These are phyloP conservation scores for Heritiera littoralis DNA, from an alignment of 345 rosid species.

Conservation along the genomic window DNA sequence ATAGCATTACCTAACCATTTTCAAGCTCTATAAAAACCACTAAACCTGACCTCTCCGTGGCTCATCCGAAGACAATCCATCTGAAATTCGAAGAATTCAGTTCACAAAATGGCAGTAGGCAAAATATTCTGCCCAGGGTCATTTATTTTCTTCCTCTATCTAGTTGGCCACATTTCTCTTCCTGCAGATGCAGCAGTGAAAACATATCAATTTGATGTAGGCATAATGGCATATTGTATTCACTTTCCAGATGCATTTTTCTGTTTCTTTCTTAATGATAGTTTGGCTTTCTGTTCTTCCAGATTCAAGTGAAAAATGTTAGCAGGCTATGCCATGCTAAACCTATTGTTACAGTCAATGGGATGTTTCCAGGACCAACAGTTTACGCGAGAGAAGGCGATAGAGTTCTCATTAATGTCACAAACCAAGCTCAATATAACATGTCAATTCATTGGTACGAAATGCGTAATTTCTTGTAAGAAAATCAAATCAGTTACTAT, in stretches of 20 bases:
- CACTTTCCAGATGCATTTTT: neutral
- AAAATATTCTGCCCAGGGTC: neutral
- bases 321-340: slow-evolving; percentile 22
- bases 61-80: neutral
- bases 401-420: slow-evolving; percentile 52
- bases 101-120: neutral
- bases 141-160: neutral
- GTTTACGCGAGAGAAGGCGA: slow-evolving; percentile 54
- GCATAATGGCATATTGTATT: neutral
- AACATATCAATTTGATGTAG: slow-evolving; percentile 17
- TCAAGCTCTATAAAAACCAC: slow-evolving; percentile 11
- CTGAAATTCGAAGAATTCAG: neutral
- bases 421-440: slow-evolving; percentile 57
- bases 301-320: slow-evolving; percentile 19
- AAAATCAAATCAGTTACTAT: neutral
- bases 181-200: slow-evolving; percentile 17
- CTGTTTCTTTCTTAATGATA: neutral
- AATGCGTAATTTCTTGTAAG: neutral
- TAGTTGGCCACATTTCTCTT: slow-evolving; percentile 8
- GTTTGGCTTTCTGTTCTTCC: slow-evolving; percentile 20
- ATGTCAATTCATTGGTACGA: slow-evolving; percentile 62
- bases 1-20: neutral
- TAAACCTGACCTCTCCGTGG: neutral
- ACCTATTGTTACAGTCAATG: slow-evolving; percentile 28
- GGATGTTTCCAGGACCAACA: slow-evolving; percentile 50